phyloP scores from a whole-genome alignment of 371 early-diverging fungal species.

The Ordospora colligata region DNA sequence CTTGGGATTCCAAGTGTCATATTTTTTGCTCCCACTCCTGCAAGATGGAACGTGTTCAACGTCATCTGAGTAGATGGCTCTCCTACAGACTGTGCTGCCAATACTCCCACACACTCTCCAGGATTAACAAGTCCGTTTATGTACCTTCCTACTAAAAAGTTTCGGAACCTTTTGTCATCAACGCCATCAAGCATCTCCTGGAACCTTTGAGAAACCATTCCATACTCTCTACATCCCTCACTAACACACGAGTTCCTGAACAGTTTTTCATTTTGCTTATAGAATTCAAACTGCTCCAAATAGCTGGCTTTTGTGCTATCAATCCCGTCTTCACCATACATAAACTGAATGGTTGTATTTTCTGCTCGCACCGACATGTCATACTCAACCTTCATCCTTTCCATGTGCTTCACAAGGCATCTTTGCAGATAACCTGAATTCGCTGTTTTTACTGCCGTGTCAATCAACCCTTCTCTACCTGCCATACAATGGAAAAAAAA shows the following conservation, averaged over 20 bases:
- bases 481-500: constrained; percentile 87
- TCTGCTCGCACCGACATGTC: constrained; percentile 85
- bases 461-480: constrained; percentile 98
- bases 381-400: constrained; percentile 84
- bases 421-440: constrained; percentile 97
- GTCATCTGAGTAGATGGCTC: constrained; percentile 99
- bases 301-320: constrained; percentile 77
- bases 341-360: constrained; percentile 90
- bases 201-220: not conserved
- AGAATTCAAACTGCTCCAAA: constrained; percentile 70
- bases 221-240: not conserved
- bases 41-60: constrained; percentile 99
- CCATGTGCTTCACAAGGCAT: constrained; percentile 96
- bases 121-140: constrained; percentile 69
- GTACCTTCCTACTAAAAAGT: constrained; percentile 27
- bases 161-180: constrained; percentile 8
- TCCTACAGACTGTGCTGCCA: constrained; percentile 95
- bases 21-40: constrained; percentile 97
- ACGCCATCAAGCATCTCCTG: not conserved
- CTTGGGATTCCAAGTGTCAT: constrained; percentile 98
- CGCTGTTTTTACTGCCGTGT: constrained; percentile 98
- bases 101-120: constrained; percentile 90
- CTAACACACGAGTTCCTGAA: not conserved
- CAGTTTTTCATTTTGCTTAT: constrained; percentile 64
- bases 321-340: constrained; percentile 95